Conservation (phyloP, 169 alveolate species). For the Besnoitia besnoiti region DNA sequence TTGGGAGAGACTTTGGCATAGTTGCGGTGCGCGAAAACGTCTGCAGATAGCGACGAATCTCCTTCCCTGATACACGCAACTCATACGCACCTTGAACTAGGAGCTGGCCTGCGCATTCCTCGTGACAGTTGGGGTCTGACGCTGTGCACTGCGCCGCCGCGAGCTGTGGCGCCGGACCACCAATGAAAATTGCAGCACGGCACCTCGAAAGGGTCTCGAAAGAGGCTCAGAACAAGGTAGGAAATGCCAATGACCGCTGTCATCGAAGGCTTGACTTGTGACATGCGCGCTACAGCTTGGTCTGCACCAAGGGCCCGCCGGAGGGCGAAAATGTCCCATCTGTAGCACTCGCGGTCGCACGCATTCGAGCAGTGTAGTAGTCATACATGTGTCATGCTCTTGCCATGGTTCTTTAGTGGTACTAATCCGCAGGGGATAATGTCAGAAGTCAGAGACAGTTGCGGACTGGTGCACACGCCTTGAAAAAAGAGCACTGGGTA, state of each 20-base stretch:
- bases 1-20: not conserved
- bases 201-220: not conserved
- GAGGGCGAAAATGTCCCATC: no score
- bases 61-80: not conserved
- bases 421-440: no score
- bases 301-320: no score
- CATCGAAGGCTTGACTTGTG: not conserved
- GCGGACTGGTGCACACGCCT: no score
- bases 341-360: no score
- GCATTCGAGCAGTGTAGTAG: no score
- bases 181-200: not conserved
- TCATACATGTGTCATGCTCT: no score
- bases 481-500: no score
- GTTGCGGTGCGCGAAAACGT: not conserved
- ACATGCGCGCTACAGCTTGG: not conserved
- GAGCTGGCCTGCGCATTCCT: not conserved
- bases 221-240: not conserved
- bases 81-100: constrained; percentile 27
- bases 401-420: no score
- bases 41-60: constrained; percentile 9
- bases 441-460: no score
- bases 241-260: not conserved
- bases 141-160: not conserved
- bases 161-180: constrained; percentile 5
- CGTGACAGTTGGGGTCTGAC: not conserved